Evolutionary conservation across 1,284 basidiomycete genomes (phyloP), one percentile per base, ranked within the genome.

Genomic region (Sanghuangporus sanghuang): DNA sequence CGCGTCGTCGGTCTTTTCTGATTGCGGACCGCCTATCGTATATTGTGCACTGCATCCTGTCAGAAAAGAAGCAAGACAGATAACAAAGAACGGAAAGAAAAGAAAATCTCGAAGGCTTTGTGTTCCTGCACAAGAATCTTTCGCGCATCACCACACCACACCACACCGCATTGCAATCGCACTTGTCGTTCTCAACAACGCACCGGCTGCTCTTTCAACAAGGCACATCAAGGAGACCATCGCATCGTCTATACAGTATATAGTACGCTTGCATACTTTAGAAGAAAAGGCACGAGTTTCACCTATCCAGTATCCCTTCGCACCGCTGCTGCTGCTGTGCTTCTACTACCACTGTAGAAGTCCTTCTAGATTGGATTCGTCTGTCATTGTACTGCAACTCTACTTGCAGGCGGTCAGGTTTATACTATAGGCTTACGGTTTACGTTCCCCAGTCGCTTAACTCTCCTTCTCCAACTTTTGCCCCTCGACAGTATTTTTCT

Each of bases 1-100:
- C 78, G 82, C 46, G 89, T 90, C 57, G 77, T 90, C 62, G 90
- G 90, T 59, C 78, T 92, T 65, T 93, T 93, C 79, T 93, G 81
- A 78, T 62, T 32, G 36, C 38, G 32, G 53, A 36, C 48, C 39
- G 50, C 16, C 57, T 62, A 53, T 14, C 35, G 12, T 53, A 1
- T 53, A 35, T 46, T 11, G 35, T n/a, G 40, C n/a, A 12, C n/a
- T 6, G 40, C 5, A 7, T n/a, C 40, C 8, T 2, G 12, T 42
- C 12, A 42, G 8, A 0, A n/a, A n/a, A 42, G n/a, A 6, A 42
- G 40, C 5, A 42, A 42, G 16, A 42, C 3, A 42, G 40, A 42
- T 1, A 11, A 11, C 9, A 9, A 42, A 3, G 3, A 11, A 42
- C 40, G 40, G 40, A n/a, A 42, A n/a, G 16, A 46, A 7, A 46